Evolutionary conservation across 108 stramenopile species (phyloP).

Genomic region (Pseudonitzschia delicatissima): DNA sequence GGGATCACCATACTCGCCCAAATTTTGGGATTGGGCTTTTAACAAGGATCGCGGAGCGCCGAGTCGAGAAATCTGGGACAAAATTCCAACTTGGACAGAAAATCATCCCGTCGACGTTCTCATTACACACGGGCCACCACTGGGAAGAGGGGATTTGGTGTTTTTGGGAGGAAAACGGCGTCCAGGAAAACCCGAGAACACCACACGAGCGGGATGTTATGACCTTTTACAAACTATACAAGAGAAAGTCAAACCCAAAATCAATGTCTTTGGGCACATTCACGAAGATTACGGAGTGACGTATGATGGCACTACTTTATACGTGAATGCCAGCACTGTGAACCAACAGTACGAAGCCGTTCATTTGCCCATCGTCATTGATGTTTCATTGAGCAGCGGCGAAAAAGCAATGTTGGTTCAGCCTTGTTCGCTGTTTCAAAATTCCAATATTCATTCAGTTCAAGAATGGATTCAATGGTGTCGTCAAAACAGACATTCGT

Average conservation of each 20-base stretch:
- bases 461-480: background rate
- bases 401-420: background rate
- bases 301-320: constrained; percentile 35
- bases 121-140: constrained; percentile 60
- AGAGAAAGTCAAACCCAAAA: constrained; percentile 32
- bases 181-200: background rate
- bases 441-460: background rate
- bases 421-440: background rate
- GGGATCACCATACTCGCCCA: constrained; percentile 38
- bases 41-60: constrained; percentile 38
- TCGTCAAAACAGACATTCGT: background rate
- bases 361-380: constrained; percentile 26
- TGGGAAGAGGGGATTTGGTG: constrained; percentile 44
- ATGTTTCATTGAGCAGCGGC: constrained; percentile 16
- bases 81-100: constrained; percentile 28
- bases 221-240: constrained; percentile 42
- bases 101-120: constrained; percentile 33
- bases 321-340: constrained; percentile 34
- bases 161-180: background rate
- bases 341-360: constrained; percentile 14
- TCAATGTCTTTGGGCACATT: constrained; percentile 58
- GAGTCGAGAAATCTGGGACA: constrained; percentile 27
- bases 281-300: constrained; percentile 43
- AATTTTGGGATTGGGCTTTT: constrained; percentile 54
- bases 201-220: constrained; percentile 33